Evolutionary conservation across 2,329 filamentous ascomycete genomes (phyloP).

Genomic region (Leptographium procerum): DNA sequence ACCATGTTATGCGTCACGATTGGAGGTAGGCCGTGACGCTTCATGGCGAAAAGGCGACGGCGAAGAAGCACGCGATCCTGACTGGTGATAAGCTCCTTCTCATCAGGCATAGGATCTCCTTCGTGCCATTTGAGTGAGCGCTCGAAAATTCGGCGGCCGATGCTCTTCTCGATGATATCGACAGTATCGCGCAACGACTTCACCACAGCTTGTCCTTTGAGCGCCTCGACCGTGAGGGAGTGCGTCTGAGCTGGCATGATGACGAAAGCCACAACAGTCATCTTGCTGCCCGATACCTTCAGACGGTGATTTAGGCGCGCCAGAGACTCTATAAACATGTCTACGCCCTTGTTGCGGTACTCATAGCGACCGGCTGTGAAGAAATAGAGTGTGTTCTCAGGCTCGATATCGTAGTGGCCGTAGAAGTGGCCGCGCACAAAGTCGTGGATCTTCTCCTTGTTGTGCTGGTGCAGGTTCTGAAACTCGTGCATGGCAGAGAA

Average conservation of each 20-base stretch:
- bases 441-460: slow-evolving; percentile 96
- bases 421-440: slow-evolving; percentile 98
- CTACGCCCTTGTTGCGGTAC: slow-evolving; percentile 95
- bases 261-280: slow-evolving; percentile 92
- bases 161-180: slow-evolving; percentile 82
- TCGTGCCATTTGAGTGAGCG: slow-evolving; percentile 92
- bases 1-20: slow-evolving; percentile 99
- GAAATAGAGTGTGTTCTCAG: slow-evolving; percentile 93
- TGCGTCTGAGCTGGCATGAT: slow-evolving; percentile 98
- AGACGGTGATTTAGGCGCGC: slow-evolving; percentile 89
- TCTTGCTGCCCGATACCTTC: slow-evolving; percentile 75
- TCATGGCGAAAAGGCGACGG: slow-evolving; percentile 91
- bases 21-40: slow-evolving; percentile 76
- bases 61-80: slow-evolving; percentile 89
- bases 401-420: slow-evolving; percentile 92
- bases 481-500: slow-evolving; percentile 98
- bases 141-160: slow-evolving; percentile 90
- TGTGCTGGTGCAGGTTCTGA: slow-evolving; percentile 92
- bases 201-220: slow-evolving; percentile 94
- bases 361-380: slow-evolving; percentile 97
- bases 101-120: slow-evolving; percentile 83
- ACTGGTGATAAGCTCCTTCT: slow-evolving; percentile 87
- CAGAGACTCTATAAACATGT: slow-evolving; percentile 98
- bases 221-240: slow-evolving; percentile 85
- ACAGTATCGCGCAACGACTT: slow-evolving; percentile 92